Base-by-base conservation (phyloP, 495 filamentous ascomycete species). In the Xylaria cubensis region DNA sequence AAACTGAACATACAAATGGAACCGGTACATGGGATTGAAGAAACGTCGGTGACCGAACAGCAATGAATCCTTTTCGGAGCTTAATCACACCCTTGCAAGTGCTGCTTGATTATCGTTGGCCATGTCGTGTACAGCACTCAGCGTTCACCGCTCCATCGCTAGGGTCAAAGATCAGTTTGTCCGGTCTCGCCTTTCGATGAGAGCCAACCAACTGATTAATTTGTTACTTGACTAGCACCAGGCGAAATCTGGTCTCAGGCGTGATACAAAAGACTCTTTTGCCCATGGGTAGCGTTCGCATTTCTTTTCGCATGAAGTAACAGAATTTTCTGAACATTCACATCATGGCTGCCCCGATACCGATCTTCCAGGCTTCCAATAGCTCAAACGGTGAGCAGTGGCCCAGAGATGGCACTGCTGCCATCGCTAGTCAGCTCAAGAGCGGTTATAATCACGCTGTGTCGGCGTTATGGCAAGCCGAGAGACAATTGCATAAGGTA, bases 401-500 rank as follows among this genome's bases (percentile, higher is more conserved):
- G 53, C 53, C 53, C 4, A 26, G 53, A 12, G 53, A 58, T 32
- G 53, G 53, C 53, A 58, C 53, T 58, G 53, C 53, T 29, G 29
- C 24, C 71, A 93, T 95, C 70, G 90, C 91, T 8, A 93, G 91
- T 74, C 93, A 95, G 74, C 84, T 95, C 46, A 93, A 95, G 81
- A 90, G 92, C 68, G 93, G 93, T 46, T 95, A 95, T 75, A 90
- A 88, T 67, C 93, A 95, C 77, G 91, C 93, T 32, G 84, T 95
- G 65, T 88, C 90, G 41, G 83, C 93, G 74, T 85, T 90, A 81
- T 95, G 93, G 93, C 93, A 95, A 77, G 92, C 93, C 7, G 93
- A 95, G 79, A 85, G 92, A 68, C 92, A 95, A 84, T 85, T 95
- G 76, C 94, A 92, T 24, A 95, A 95, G 86, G 92, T 92, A 74